These are phyloP conservation scores for Coemansia sp. DNA, from an alignment of 192 early-diverging fungal species.

Conservation along the genomic window DNA sequence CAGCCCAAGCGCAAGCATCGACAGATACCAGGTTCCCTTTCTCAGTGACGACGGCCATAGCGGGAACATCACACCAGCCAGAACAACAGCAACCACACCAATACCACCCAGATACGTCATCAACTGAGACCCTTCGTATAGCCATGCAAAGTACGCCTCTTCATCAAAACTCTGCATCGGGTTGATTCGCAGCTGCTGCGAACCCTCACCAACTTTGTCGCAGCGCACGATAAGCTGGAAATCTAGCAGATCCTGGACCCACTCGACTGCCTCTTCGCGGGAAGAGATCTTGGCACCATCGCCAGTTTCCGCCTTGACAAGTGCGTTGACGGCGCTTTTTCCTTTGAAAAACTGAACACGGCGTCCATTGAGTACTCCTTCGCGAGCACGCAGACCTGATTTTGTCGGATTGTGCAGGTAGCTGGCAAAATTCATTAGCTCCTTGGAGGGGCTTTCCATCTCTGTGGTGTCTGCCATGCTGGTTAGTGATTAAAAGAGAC, in stretches of 20 bases:
- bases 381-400: slow-evolving; percentile 73
- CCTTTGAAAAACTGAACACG: slow-evolving; percentile 91
- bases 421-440: slow-evolving; percentile 67
- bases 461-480: slow-evolving; percentile 28
- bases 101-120: slow-evolving; percentile 75
- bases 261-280: slow-evolving; percentile 62
- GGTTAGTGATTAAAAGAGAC: not conserved
- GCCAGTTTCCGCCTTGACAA: slow-evolving; percentile 39
- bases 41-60: slow-evolving; percentile 87
- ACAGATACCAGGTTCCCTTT: slow-evolving; percentile 87
- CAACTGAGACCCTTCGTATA: slow-evolving; percentile 89
- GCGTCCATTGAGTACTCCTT: slow-evolving; percentile 86
- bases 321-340: slow-evolving; percentile 50
- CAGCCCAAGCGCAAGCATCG: slow-evolving; percentile 74
- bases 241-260: slow-evolving; percentile 65
- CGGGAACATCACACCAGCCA: slow-evolving; percentile 97
- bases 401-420: slow-evolving; percentile 72
- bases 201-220: slow-evolving; percentile 59
- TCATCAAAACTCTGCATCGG: slow-evolving; percentile 69
- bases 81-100: slow-evolving; percentile 72
- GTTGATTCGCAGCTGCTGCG: slow-evolving; percentile 55
- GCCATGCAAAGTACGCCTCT: slow-evolving; percentile 88
- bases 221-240: slow-evolving; percentile 79
- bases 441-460: slow-evolving; percentile 54
- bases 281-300: slow-evolving; percentile 56